These are phyloP conservation scores for Salvia rosmarinus DNA, from an alignment of 257 asterid genomes.

Conservation along the genomic window DNA sequence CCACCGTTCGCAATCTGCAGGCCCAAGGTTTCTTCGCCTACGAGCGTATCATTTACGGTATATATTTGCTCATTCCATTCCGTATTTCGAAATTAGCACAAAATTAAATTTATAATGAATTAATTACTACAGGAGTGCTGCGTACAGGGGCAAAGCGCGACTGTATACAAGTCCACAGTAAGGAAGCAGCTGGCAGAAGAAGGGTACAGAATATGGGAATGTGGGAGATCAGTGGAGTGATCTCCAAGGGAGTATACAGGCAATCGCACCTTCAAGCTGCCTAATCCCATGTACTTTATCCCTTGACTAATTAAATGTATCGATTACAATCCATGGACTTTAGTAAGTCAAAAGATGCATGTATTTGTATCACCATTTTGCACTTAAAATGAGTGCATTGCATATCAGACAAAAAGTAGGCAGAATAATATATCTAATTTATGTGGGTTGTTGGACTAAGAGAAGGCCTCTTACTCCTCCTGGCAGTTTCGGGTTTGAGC, in stretches of 20 bases:
- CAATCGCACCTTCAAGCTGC: conserved; percentile 59
- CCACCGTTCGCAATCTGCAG: conserved; percentile 47
- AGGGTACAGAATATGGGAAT: conserved; percentile 60
- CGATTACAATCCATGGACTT: not conserved
- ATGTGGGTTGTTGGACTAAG: conserved; percentile 11
- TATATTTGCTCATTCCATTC: too few species aligned
- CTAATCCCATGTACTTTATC: conserved; percentile 67
- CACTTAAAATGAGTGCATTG: not conserved
- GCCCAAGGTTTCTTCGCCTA: conserved; percentile 57
- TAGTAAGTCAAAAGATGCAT: not conserved
- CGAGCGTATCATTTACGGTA: conserved; percentile 57
- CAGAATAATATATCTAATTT: too few species aligned
- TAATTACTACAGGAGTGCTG: conserved; percentile 27
- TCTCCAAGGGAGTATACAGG: conserved; percentile 51
- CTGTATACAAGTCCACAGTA: conserved; percentile 47
- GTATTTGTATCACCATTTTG: not conserved
- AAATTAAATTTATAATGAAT: too few species aligned
- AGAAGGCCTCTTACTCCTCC: conserved; percentile 54
- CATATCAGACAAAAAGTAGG: too few species aligned
- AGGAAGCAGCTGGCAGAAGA: conserved; percentile 50
- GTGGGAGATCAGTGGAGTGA: conserved; percentile 74
- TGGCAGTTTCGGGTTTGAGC: conserved; percentile 38
- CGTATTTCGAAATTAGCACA: too few species aligned
- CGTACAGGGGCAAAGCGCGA: conserved; percentile 50
- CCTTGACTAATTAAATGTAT: conserved; percentile 34